Percentiles rank a stretch among this genome's conserved stretches.
Conservation (phyloP, 495 filamentous ascomycete genomes). For the Aspergillus sclerotiicarbonarius region DNA sequence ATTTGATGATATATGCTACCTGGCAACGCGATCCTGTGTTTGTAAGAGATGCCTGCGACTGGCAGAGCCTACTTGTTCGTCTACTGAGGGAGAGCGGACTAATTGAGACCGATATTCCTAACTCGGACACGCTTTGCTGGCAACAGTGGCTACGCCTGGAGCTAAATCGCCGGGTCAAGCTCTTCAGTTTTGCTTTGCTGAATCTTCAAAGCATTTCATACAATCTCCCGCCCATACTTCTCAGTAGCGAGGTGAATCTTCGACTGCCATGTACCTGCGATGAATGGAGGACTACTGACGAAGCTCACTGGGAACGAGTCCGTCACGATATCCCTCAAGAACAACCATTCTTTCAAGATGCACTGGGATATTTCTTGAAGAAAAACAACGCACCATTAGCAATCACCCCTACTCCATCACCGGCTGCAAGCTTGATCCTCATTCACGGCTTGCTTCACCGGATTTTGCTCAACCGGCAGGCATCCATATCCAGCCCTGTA, state of each 20-base stretch:
- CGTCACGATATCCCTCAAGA: slow-evolving; percentile 2
- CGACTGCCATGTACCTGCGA: slow-evolving; percentile 48
- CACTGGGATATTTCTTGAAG: slow-evolving; percentile 9
- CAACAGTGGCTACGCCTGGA: slow-evolving; percentile 27
- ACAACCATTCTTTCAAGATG: slow-evolving; percentile 23
- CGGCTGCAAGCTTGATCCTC: slow-evolving; percentile 58
- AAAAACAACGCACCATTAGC: background rate
- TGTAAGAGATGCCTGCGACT: slow-evolving; percentile 15
- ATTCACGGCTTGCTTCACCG: slow-evolving; percentile 61
- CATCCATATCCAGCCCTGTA: slow-evolving; percentile 19
- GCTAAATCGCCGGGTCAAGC: slow-evolving; percentile 30
- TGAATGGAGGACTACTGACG: slow-evolving; percentile 17
- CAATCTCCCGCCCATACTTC: slow-evolving; percentile 39
- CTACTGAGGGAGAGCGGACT: slow-evolving; percentile 16
- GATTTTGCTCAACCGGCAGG: slow-evolving; percentile 55
- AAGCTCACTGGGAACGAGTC: slow-evolving; percentile 13
- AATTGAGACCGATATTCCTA: slow-evolving; percentile 6
- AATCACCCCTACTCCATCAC: slow-evolving; percentile 32
- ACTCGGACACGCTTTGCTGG: slow-evolving; percentile 11
- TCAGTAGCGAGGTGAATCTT: slow-evolving; percentile 58
- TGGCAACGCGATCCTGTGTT: slow-evolving; percentile 19
- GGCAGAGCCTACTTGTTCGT: slow-evolving; percentile 17
- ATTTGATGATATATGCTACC: slow-evolving; percentile 19
- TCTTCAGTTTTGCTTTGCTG: slow-evolving; percentile 36
- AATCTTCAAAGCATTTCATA: slow-evolving; percentile 40